Base-by-base conservation (phyloP, 306 rosid species). In the Sphenostylis stenocarpa region DNA sequence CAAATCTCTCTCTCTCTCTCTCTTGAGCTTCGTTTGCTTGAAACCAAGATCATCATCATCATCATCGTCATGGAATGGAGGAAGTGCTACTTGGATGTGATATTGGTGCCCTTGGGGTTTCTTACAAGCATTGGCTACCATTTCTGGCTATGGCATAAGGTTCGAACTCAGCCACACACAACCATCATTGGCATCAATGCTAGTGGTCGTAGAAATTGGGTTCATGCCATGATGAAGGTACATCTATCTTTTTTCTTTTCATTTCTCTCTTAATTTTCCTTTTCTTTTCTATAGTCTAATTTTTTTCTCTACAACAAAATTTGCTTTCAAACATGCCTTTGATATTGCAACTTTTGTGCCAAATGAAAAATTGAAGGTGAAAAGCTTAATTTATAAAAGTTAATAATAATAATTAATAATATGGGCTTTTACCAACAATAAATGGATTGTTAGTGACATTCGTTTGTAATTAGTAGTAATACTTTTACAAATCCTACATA, bases 141-240 rank as follows among this genome's bases (percentile, higher is more conserved):
- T 85, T 55, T 85, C 19, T 94, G 90, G 89, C 81, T 94, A 4
- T 94, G 97, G 98, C 88, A 85, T 24, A 91, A 75, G 80, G 96
- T 90, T 78, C 80, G 95, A 17, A 90, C 84, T 58, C 88, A 85
- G 2, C 97, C 98, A 4, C 86, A 84, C 70, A 78, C 88, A 4
- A 94, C 98, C 68, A 82, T 92, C 81, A 87, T 94, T 58, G 97
- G 97, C 34, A 89, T 89, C 73, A 90, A 94, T 57, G 86, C 93
- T 39, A 75, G 57, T 48, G 98, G 90, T 7, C 85, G 98, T 21
- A 82, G 93, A 62, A 89, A 79, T 52, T 94, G 98, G 98, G 91
- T 94, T 81, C 12, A 87, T 24, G 70, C 95, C 76, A 94, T 94
- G 77, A 70, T 94, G 77, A 86, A 91, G 97, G 98, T 94, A 84